Percentiles rank a stretch among this genome's conserved stretches.
Conservation (phyloP, 768 basidiomycete species). For the Harrya chromipes region DNA sequence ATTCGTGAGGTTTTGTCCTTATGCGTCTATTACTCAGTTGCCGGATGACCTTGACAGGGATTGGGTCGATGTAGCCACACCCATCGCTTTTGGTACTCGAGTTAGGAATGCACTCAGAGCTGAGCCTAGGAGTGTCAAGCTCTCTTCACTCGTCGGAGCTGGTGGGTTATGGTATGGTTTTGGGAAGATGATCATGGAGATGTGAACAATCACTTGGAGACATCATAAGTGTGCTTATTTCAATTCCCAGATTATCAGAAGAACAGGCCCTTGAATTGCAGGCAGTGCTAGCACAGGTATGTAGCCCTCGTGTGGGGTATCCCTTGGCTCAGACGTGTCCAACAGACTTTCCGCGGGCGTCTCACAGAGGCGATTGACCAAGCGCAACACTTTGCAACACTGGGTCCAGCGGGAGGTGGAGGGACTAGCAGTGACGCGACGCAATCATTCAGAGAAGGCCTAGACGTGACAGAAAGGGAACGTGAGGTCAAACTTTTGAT, state of each 20-base stretch:
- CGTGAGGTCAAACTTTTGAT: slow-evolving; percentile 46
- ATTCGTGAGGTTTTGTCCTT: slow-evolving; percentile 49
- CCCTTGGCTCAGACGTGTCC: neutral
- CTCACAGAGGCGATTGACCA: slow-evolving; percentile 81
- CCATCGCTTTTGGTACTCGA: slow-evolving; percentile 67
- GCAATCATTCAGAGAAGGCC: slow-evolving; percentile 82
- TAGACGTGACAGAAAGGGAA: slow-evolving; percentile 92
- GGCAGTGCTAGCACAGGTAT: slow-evolving; percentile 63
- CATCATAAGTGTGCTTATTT: neutral
- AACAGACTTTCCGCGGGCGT: slow-evolving; percentile 72
- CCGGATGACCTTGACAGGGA: slow-evolving; percentile 47
- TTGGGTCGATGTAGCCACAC: slow-evolving; percentile 87
- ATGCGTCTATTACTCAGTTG: neutral
- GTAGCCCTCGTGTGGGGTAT: slow-evolving; percentile 14
- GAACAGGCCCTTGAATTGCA: slow-evolving; percentile 71
- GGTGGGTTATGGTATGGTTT: slow-evolving; percentile 93
- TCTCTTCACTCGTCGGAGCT: slow-evolving; percentile 80
- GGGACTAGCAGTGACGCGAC: slow-evolving; percentile 56
- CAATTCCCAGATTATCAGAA: slow-evolving; percentile 62
- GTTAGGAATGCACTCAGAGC: slow-evolving; percentile 88
- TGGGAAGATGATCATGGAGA: slow-evolving; percentile 79
- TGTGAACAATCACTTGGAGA: slow-evolving; percentile 45
- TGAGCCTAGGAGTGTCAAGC: slow-evolving; percentile 79
- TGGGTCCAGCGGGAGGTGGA: slow-evolving; percentile 56
- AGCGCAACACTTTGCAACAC: slow-evolving; percentile 81